Base-by-base conservation (phyloP, 2,329 filamentous ascomycete species). In the Hysterium pulicare region DNA sequence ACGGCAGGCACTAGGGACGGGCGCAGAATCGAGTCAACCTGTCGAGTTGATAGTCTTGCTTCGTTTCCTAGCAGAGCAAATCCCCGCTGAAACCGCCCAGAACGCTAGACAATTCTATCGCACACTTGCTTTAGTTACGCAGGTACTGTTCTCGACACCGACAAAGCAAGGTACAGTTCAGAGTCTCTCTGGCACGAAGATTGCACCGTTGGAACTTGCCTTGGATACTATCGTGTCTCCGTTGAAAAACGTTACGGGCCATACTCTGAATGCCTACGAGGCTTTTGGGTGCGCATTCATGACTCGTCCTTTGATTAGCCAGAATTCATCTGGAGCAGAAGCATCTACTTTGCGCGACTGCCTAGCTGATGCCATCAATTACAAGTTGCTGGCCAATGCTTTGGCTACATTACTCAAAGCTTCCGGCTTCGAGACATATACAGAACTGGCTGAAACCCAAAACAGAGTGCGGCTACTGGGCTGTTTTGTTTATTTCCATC, bases 401-500 rank as follows among this genome's bases (percentile, higher is more conserved):
- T 33, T 68, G 22, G 57, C 62, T 6, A 59, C 55, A 6, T 45
- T 58, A 2, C 47, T 68, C 35, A 62, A 53, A 34, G 45, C 35
- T 2, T 52, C 49, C 4, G 57, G 61, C 15, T 47, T 61, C 13
- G 50, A 55, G n/a, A 34, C 41, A n/a, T 64, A 46, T 33, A 47
- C 41, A 41, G 51, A 51, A 32, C 38, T 67, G 22, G 57, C 63
- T 19, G 64, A 68, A 45, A 57, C 60, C 8, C 62, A 70, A 32
- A 64, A 63, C 45, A 72, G 75, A 13, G 58, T 82, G 15, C 82
- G 79, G 70, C 65, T 84, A 7, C 67, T 84, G 32, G 73, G 76
- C 19, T 76, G 79, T 48, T 74, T 83, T 46, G 78, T 84, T 36
- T 82, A 72, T 57, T 75, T 81, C 51, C 73, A 79, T 48, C 71